A percentile compares a stretch with the other conserved stretches of the same genome.
Conservation (phyloP, 306 rosid species). For the Cotoneaster glaucophyllus region DNA sequence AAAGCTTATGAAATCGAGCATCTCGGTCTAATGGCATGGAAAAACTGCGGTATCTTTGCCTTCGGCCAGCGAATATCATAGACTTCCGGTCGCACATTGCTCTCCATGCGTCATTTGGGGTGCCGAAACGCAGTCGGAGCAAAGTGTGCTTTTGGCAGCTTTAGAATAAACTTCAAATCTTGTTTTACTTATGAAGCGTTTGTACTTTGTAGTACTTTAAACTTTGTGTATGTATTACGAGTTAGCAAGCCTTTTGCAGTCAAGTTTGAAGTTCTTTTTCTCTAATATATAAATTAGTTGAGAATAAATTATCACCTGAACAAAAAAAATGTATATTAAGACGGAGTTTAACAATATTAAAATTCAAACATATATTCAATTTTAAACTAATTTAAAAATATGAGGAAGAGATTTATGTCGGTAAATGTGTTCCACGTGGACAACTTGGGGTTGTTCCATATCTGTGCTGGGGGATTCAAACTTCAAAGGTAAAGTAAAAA, state of each 20-base stretch:
- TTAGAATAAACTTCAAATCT: not conserved
- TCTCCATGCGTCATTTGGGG: not conserved
- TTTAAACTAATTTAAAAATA: too few relatives aligned
- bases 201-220: not conserved
- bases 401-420: not conserved
- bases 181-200: not conserved
- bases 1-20: slow-evolving; percentile 6
- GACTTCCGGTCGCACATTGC: not conserved
- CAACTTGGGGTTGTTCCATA: slow-evolving; percentile 20
- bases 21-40: not conserved
- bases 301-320: not conserved
- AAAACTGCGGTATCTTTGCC: not conserved
- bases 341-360: too few relatives aligned
- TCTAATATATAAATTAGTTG: too few relatives aligned
- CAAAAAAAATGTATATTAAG: too few relatives aligned
- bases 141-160: not conserved
- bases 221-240: not conserved
- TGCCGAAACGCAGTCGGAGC: not conserved
- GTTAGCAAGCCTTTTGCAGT: not conserved
- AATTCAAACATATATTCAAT: too few relatives aligned
- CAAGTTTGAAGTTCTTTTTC: too few relatives aligned
- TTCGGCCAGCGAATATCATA: not conserved
- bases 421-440: slow-evolving; percentile 31
- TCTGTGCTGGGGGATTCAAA: not conserved
- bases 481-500: not conserved